Percentiles rank a stretch among this genome's conserved stretches.
Conservation (phyloP, 768 basidiomycete species). For the Rhodosporidiobolus odoratus region DNA sequence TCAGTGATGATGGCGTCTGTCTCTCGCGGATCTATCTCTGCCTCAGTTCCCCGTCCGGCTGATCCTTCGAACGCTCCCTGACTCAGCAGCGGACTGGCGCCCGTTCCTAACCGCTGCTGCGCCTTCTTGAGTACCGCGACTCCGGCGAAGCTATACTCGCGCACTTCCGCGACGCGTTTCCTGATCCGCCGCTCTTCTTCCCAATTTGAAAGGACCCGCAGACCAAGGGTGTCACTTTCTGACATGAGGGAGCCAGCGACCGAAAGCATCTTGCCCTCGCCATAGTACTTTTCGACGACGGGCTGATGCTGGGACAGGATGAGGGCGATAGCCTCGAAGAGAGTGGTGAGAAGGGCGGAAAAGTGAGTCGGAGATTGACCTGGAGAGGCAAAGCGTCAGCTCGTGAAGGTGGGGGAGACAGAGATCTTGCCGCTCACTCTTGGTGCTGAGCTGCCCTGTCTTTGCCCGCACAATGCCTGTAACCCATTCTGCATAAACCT, state of each 20-base stretch:
- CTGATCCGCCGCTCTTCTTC: slow-evolving; percentile 65
- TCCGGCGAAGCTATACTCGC: slow-evolving; percentile 1
- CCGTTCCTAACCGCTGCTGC: background rate
- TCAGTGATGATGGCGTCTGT: slow-evolving; percentile 87
- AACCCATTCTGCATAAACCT: slow-evolving; percentile 88
- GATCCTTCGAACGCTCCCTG: slow-evolving; percentile 14
- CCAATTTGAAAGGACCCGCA: slow-evolving; percentile 72
- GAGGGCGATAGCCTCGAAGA: slow-evolving; percentile 91
- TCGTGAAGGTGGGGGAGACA: fast-evolving
- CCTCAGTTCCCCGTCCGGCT: slow-evolving; percentile 45
- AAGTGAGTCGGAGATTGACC: slow-evolving; percentile 91
- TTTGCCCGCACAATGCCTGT: slow-evolving; percentile 48
- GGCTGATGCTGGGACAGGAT: slow-evolving; percentile 97
- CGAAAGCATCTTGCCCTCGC: slow-evolving; percentile 78
- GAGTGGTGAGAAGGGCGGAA: slow-evolving; percentile 76
- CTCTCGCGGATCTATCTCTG: slow-evolving; percentile 72
- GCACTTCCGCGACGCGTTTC: slow-evolving; percentile 1
- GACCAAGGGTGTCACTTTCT: slow-evolving; percentile 80
- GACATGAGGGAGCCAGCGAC: slow-evolving; percentile 63
- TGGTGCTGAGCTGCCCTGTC: slow-evolving; percentile 22
- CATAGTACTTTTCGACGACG: slow-evolving; percentile 97
- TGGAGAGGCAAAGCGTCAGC: slow-evolving; percentile 44
- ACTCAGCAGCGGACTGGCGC: slow-evolving; percentile 13
- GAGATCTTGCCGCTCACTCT: slow-evolving; percentile 21
- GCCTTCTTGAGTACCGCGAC: background rate